Base-by-base conservation (phyloP, 257 asterid species). In the Nemophila menziesii region DNA sequence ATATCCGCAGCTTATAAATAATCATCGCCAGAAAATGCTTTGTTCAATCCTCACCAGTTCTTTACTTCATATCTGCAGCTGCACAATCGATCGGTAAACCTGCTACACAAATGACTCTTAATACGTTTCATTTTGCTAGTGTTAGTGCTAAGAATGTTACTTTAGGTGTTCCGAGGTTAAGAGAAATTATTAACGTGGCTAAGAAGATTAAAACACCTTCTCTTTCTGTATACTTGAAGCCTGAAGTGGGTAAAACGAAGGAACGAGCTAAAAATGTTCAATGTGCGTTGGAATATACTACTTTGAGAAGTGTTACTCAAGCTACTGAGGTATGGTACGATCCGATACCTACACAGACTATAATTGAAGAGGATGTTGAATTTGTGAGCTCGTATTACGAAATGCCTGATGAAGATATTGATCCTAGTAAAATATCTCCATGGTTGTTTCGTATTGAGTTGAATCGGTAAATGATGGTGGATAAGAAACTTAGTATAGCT, bases 131-230 rank as follows among this genome's bases (percentile, higher is more conserved):
- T 40, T 89, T 75, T 78, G 98, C 98, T 72, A 96, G 98, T 80
- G 98, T 89, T 51, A 89, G 98, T 79, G 98, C 98, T 48, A 89
- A 89, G 70, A 89, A 89, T 61, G 98, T 89, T 61, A 89, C 98
- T 46, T 68, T 89, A 48, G 98, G 98, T 64, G 98, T 89, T 15
- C 98, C 98, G 8, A 71, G 98, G 79, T 58, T 89, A 79, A 81
- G 98, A 79, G 98, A 89, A 71, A 89, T 89, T 64, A 89, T 89
- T 33, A 89, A 89, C 60, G 98, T 85, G 51, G 98, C 98, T 15
- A 89, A 89, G 70, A 89, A 89, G 69, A 81, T 89, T 9, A 84
- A 85, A 62, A 89, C 98, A 6, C 98, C 98, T 3, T 84, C 98
- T 33, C 98, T 89, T 34, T 89, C 98, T 18, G 94, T 89, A 19